phyloP scores from a whole-genome alignment of 805 yeast genomes.

The Candida nanaspora region DNA sequence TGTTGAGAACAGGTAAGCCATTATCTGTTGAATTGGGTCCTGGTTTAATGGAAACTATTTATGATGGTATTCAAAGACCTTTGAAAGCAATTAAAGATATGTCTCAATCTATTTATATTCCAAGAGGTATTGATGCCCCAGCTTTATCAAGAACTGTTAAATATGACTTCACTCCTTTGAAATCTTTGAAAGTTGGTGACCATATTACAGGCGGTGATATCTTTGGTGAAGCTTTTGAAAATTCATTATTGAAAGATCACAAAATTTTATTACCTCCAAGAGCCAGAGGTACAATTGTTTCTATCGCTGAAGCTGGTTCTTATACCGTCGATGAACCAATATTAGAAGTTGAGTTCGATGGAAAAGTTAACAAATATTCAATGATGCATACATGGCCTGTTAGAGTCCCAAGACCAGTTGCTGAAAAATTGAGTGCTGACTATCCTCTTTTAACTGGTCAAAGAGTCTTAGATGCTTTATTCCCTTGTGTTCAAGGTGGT shows the following conservation, averaged over 20 bases:
- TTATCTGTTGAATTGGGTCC: conserved; percentile 98
- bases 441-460: conserved; percentile 96
- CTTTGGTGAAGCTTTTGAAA: conserved; percentile 89
- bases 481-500: conserved; percentile 99
- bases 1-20: conserved; percentile 97
- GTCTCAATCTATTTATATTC: conserved; percentile 91
- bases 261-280: conserved; percentile 95
- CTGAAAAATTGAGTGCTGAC: conserved; percentile 89
- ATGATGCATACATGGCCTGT: conserved; percentile 99
- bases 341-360: conserved; percentile 92
- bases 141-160: conserved; percentile 77
- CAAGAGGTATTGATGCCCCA: conserved; percentile 97
- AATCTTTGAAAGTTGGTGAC: conserved; percentile 78
- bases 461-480: conserved; percentile 94
- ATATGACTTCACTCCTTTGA: conserved; percentile 80
- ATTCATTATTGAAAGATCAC: conserved; percentile 87
- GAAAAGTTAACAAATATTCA: conserved; percentile 68
- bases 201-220: conserved; percentile 98
- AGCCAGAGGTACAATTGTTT: conserved; percentile 94
- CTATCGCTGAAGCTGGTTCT: conserved; percentile 83
- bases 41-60: conserved; percentile 97
- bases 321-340: conserved; percentile 86
- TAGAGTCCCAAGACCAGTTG: conserved; percentile 98
- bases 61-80: conserved; percentile 99
- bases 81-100: conserved; percentile 83